Evolutionary conservation across 257 asterid species (phyloP).

Genomic region (Nicotiana otophora): DNA sequence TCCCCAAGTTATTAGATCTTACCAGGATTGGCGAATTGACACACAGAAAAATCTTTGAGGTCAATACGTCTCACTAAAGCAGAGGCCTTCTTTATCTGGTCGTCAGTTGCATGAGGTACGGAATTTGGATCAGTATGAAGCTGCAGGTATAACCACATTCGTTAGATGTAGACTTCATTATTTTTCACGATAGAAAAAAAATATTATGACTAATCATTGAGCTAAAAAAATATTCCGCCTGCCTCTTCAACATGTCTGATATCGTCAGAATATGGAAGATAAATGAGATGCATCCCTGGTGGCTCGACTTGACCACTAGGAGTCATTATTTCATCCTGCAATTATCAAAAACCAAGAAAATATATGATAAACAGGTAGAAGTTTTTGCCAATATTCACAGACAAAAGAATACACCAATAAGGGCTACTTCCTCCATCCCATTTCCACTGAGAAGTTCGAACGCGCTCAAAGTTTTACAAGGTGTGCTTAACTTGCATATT

Average conservation of each 20-base stretch:
- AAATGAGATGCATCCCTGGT: conserved; percentile 97
- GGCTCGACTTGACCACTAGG: conserved; percentile 91
- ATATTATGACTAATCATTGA: not conserved
- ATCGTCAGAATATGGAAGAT: conserved; percentile 93
- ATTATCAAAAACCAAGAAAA: conserved; percentile 10
- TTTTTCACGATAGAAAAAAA: not conserved
- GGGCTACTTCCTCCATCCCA: not conserved
- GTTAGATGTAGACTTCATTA: not conserved
- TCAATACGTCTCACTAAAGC: conserved; percentile 70
- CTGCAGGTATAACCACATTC: conserved; percentile 35
- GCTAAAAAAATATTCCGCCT: conserved; percentile 14
- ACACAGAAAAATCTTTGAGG: conserved; percentile 80
- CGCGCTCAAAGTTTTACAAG: not conserved
- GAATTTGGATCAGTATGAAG: conserved; percentile 42
- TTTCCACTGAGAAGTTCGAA: not conserved
- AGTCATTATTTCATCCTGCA: conserved; percentile 77
- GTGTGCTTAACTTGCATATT: not conserved
- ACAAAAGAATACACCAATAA: conserved; percentile 2
- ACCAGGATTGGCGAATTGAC: conserved; percentile 97
- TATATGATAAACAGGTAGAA: not conserved
- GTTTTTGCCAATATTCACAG: not conserved
- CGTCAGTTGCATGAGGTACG: conserved; percentile 64
- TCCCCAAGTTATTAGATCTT: not conserved
- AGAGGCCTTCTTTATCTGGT: conserved; percentile 70
- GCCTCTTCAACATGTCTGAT: conserved; percentile 92